Percentiles rank a stretch among this genome's conserved stretches.
Evolutionary conservation across 257 asterid genomes (phyloP).

Genomic region (Fraxinus americana): DNA sequence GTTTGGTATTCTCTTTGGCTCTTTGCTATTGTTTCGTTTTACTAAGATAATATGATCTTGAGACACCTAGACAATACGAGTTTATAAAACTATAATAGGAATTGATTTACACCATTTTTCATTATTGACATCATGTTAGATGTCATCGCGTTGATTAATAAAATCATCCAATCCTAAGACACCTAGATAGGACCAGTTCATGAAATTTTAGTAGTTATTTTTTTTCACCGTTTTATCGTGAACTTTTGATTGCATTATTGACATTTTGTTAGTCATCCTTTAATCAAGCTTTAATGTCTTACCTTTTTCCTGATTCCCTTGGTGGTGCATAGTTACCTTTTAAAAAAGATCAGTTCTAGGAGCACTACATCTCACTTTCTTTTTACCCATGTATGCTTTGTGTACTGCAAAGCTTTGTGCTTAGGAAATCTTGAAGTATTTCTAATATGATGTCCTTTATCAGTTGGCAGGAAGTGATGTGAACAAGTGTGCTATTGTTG

Average conservation of each 20-base stretch:
- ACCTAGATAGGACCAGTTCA: not conserved
- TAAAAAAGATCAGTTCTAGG: not conserved
- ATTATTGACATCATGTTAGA: not conserved
- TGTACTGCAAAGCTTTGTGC: constrained; percentile 6
- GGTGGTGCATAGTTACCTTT: constrained; percentile 3
- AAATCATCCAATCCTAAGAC: not conserved
- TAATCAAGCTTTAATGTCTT: not conserved
- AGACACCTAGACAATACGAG: not conserved
- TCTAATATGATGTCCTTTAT: constrained; percentile 27
- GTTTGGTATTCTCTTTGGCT: not conserved
- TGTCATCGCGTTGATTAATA: not conserved
- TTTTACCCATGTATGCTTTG: not conserved
- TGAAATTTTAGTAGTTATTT: not conserved
- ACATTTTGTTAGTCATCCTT: not conserved
- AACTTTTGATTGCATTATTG: not conserved
- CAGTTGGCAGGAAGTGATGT: constrained; percentile 98
- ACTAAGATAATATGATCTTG: not conserved
- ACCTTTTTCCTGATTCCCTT: not conserved
- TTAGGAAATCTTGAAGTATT: constrained; percentile 12
- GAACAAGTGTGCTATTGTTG: constrained; percentile 75
- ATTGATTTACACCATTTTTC: not conserved
- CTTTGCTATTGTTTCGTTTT: not conserved
- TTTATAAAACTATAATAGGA: not conserved
- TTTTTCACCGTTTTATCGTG: not conserved
- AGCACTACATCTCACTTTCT: not conserved